Base-by-base conservation (phyloP, 768 basidiomycete genomes). In the Xerocomellus chrysenteron region DNA sequence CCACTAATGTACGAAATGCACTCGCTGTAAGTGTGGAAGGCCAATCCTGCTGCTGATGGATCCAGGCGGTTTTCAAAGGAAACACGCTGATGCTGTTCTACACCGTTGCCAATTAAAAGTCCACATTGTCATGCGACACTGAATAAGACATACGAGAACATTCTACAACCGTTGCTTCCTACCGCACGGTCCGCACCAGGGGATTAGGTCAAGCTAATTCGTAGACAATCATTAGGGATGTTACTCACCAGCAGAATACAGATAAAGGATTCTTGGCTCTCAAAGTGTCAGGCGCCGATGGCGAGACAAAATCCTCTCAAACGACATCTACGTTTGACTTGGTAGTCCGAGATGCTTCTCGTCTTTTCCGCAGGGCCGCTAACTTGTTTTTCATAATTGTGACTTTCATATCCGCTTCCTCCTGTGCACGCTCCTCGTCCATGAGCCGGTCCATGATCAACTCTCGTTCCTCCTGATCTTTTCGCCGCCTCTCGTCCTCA, bases 341-440 rank as follows among this genome's bases (percentile, higher is more conserved):
- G 35, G 58, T 43, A 5, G 59, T 55, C 24, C 63, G 63, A 51
- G 70, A 71, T 7, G 70, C 75, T 50, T 76, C 75, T 44, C 82
- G 73, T 61, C 71, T 78, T 64, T 71, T 71, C 67, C 76, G 77
- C 53, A 92, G 69, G 11, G 82, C 78, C 52, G 86, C 88, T 35
- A 93, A 64, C 62, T 79, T 80, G 44, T 73, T 82, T 73, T 87
- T 92, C 74, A 93, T 78, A 42, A 79, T 62, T 10, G 68, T 67
- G 11, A 92, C 90, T 50, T 83, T 84, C 75, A 84, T 84, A 67
- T 94, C 92, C 6, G 90, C 92, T 67, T 93, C 91, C 67, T 94
- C 92, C 75, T 94, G 92, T 33, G 86, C 87, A 53, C 85, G 80
- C 69, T 94, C 91, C 73, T 94, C 92, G 32, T 92, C 91, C 68